These are phyloP conservation scores for Leccinum obscurum DNA, from an alignment of 768 basidiomycete genomes.

Conservation along the genomic window DNA sequence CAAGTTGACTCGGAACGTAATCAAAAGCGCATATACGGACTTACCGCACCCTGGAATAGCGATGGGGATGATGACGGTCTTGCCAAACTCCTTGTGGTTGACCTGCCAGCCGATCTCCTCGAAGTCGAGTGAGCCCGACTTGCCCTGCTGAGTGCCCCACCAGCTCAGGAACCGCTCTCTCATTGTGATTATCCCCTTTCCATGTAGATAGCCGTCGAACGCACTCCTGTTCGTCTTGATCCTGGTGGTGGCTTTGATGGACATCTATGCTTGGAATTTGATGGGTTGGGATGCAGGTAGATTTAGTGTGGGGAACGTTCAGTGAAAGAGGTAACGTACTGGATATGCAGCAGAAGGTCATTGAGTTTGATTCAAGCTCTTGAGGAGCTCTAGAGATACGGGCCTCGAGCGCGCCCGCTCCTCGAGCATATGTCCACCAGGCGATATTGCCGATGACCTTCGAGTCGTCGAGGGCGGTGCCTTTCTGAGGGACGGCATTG, in stretches of 20 bases:
- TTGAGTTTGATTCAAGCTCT: too few relatives aligned
- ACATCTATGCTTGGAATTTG: too few relatives aligned
- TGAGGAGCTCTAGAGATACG: too few relatives aligned
- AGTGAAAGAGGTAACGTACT: too few relatives aligned
- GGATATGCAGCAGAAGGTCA: too few relatives aligned
- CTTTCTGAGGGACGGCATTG: too few relatives aligned
- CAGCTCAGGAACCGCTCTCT: constrained; percentile 78
- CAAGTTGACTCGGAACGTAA: background rate
- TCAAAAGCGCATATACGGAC: constrained; percentile 24
- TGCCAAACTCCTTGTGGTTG: constrained; percentile 44
- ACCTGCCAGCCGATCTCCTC: constrained; percentile 11
- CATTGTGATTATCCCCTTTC: constrained; percentile 83
- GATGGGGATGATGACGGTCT: constrained; percentile 84
- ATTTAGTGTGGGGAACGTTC: too few relatives aligned
- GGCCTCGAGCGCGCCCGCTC: too few relatives aligned
- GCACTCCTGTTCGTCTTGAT: constrained; percentile 57
- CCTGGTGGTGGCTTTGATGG: constrained; percentile 7
- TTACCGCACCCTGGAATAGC: constrained; percentile 92
- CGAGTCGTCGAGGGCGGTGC: too few relatives aligned
- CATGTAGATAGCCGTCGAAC: constrained; percentile 66
- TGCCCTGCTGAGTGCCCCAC: constrained; percentile 52
- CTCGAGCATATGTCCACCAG: too few relatives aligned
- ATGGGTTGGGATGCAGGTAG: too few relatives aligned
- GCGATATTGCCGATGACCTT: too few relatives aligned
- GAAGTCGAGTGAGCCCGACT: constrained; percentile 33